A percentile compares a stretch with the other conserved stretches of the same genome.
Evolutionary conservation across 768 basidiomycete genomes (phyloP).

Genomic region (Pisolithus albus): DNA sequence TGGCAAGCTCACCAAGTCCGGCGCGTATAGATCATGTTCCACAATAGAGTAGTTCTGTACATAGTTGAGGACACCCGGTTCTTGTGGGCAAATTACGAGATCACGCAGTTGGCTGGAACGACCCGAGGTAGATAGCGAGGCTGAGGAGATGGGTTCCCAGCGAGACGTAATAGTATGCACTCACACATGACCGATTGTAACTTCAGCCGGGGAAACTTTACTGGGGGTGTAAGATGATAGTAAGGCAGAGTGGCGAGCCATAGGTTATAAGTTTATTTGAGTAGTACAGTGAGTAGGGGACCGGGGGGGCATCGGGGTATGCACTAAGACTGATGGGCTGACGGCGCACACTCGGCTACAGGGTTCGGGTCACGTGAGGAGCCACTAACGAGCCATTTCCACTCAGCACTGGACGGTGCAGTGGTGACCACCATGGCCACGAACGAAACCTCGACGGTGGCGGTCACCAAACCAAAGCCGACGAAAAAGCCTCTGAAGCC

Average conservation of each 20-base stretch:
- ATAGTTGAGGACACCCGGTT: conserved; percentile 60
- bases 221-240: conserved; percentile 40
- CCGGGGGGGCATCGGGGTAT: conserved; percentile 1
- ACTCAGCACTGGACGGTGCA: too few species aligned
- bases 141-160: neutral
- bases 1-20: conserved; percentile 37
- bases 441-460: conserved; percentile 17
- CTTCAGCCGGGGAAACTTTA: conserved; percentile 34
- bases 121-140: conserved; percentile 6
- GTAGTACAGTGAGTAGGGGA: conserved; percentile 4
- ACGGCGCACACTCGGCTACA: neutral
- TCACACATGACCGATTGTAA: conserved; percentile 60
- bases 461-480: conserved; percentile 20
- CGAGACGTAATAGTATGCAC: conserved; percentile 16
- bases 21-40: conserved; percentile 50
- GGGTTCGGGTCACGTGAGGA: conserved; percentile 16
- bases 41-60: conserved; percentile 46
- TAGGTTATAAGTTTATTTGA: conserved; percentile 12
- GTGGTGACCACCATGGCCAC: conserved; percentile 25
- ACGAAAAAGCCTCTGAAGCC: conserved; percentile 69
- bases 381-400: neutral
- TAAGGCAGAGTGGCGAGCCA: conserved; percentile 43
- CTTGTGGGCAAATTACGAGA: conserved; percentile 66
- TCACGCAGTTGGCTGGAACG: conserved; percentile 64
- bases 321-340: conserved; percentile 14